These are phyloP conservation scores for Chlamydomonas sp. DNA, from an alignment of 139 green algal species.

Conservation along the genomic window DNA sequence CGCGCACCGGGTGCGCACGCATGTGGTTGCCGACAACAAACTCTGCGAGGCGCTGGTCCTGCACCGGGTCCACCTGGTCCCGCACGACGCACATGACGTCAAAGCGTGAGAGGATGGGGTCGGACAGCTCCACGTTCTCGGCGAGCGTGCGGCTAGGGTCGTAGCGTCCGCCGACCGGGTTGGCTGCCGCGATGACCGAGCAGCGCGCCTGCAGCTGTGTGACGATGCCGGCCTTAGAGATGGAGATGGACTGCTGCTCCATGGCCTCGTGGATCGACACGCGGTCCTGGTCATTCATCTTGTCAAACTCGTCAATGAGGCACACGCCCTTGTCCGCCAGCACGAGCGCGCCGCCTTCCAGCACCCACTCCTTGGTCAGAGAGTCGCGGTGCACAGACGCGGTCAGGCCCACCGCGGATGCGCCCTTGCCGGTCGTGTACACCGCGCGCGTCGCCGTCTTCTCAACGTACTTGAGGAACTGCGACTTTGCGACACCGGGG, in stretches of 20 bases:
- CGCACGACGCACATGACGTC: constrained; percentile 95
- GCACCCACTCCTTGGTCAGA: constrained; percentile 92
- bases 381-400: constrained; percentile 91
- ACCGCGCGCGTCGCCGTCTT: constrained; percentile 85
- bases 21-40: constrained; percentile 90
- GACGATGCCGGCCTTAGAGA: constrained; percentile 97
- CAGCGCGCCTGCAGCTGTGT: constrained; percentile 71
- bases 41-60: constrained; percentile 80
- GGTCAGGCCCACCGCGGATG: constrained; percentile 92
- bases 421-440: constrained; percentile 98
- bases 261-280: constrained; percentile 86
- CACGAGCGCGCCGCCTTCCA: constrained; percentile 96
- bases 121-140: constrained; percentile 79
- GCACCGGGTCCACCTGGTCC: constrained; percentile 86
- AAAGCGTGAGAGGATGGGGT: constrained; percentile 96
- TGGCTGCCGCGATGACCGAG: constrained; percentile 94
- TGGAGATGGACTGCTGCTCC: constrained; percentile 99
- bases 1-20: constrained; percentile 62
- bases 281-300: constrained; percentile 98
- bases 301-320: constrained; percentile 99
- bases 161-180: constrained; percentile 93
- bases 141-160: constrained; percentile 73
- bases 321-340: constrained; percentile 92
- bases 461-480: constrained; percentile 99
- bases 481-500: constrained; percentile 88